Conservation (phyloP, 192 early-diverging fungal species). For the Mycoemilia scoparia region DNA sequence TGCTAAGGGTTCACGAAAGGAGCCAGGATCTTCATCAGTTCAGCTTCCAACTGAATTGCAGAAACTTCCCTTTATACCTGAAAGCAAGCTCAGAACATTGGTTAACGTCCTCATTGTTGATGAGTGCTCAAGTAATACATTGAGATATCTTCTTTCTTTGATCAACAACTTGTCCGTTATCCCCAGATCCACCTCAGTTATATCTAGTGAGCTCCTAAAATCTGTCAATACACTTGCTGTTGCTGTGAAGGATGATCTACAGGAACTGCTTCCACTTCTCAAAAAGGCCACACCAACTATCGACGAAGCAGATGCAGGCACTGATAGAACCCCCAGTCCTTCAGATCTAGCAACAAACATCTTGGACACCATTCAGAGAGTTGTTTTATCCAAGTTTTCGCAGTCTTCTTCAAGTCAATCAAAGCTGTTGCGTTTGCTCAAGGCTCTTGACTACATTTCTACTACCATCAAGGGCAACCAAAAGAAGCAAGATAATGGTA, state of each 20-base stretch:
- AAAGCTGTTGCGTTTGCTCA: constrained; percentile 79
- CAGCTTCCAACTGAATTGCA: constrained; percentile 26
- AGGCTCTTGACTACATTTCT: constrained; percentile 72
- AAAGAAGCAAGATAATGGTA: constrained; percentile 23
- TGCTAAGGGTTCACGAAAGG: background rate
- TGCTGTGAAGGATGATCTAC: constrained; percentile 48
- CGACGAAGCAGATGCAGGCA: background rate
- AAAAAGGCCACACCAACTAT: constrained; percentile 5
- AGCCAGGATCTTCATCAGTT: background rate
- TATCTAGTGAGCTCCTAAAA: constrained; percentile 61
- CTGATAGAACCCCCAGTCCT: background rate
- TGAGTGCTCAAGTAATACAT: constrained; percentile 81
- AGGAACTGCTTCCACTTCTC: constrained; percentile 41
- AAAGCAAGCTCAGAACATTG: constrained; percentile 59
- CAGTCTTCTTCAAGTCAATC: constrained; percentile 76
- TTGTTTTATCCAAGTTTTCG: constrained; percentile 61
- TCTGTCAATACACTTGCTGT: constrained; percentile 50
- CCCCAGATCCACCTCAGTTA: constrained; percentile 43
- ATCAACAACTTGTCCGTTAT: constrained; percentile 74
- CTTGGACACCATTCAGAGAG: constrained; percentile 50
- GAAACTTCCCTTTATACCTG: constrained; percentile 66
- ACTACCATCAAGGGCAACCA: constrained; percentile 24
- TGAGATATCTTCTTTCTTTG: constrained; percentile 78
- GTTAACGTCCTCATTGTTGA: constrained; percentile 80
- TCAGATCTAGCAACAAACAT: constrained; percentile 6